Base-by-base conservation (phyloP, 352 stramenopile species). In the Blastocystis hominis region DNA sequence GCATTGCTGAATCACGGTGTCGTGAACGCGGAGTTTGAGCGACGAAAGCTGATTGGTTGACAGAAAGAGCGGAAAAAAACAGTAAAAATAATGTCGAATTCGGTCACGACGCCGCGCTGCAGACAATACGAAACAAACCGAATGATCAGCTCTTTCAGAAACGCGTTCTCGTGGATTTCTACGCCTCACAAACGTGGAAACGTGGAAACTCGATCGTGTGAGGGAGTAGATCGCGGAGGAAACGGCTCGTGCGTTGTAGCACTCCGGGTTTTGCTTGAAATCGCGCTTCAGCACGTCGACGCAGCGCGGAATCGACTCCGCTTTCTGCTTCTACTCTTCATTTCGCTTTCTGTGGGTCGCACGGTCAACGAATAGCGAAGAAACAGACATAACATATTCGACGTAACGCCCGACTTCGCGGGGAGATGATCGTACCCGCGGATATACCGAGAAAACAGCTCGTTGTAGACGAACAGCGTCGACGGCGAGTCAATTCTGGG, bases 341-440 rank as follows among this genome's bases (percentile, higher is more conserved):
- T n/a, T n/a, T n/a, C n/a, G n/a, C n/a, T n/a, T n/a, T n/a, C n/a
- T n/a, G n/a, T n/a, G n/a, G n/a, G 15, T 3, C 53, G 63, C 24
- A 80, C 70, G 3, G 30, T 40, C 10, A 54, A 15, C 2, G 42
- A 34, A 38, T 40, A 80, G 5, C 44, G 70, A 17, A 80, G 44
- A 13, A 80, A 80, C 15, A 80, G 36, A 64, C 70, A 80, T n/a
- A 80, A 24, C 0, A 80, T 44, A 64, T 80, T 80, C 30, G 47
- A 66, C 10, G 42, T 80, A 13, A 80, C 70, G 30, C 47, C 50
- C n/a, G 38, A 46, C 44, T 62, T 64, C 3, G 70, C 40, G n/a
- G 38, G 38, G 36, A 64, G 62, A 2, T 61, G 9, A 24, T 64
- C 70, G 20, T 64, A 80, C 10, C 36, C 36, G 5, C 42, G 38